phyloP scores from a whole-genome alignment of 2,329 filamentous ascomycete species.

The Orbilia brochopaga region DNA sequence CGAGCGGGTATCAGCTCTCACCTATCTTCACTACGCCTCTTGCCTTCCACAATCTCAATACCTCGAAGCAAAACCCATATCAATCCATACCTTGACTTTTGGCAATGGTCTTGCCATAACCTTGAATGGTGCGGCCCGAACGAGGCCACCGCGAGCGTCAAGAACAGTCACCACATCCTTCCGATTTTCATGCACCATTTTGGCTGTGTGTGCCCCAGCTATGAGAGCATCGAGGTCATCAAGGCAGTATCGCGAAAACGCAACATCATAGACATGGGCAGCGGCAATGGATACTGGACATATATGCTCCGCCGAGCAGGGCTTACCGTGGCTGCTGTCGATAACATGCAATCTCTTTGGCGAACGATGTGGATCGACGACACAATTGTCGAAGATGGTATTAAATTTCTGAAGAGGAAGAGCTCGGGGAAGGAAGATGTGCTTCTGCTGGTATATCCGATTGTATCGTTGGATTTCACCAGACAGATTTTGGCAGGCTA shows the following conservation, averaged over 20 bases:
- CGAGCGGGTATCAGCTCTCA: slow-evolving; percentile 63
- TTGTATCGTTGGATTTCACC: slow-evolving; percentile 72
- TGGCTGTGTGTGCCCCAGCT: slow-evolving; percentile 72
- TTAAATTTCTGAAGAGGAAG: slow-evolving; percentile 64
- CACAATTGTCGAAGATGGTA: slow-evolving; percentile 68
- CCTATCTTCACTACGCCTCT: slow-evolving; percentile 65
- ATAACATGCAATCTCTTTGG: slow-evolving; percentile 72
- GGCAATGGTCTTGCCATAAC: slow-evolving; percentile 69
- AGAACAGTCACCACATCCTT: slow-evolving; percentile 70
- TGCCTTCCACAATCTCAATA: slow-evolving; percentile 61
- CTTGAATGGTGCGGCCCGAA: slow-evolving; percentile 71
- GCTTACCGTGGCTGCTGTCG: slow-evolving; percentile 66
- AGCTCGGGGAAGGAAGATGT: slow-evolving; percentile 65
- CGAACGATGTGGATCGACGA: slow-evolving; percentile 72
- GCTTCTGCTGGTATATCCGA: slow-evolving; percentile 74
- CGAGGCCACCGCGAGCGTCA: slow-evolving; percentile 62
- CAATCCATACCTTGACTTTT: slow-evolving; percentile 74
- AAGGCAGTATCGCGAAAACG: slow-evolving; percentile 64
- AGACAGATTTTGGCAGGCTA: slow-evolving; percentile 68
- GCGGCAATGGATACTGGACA: slow-evolving; percentile 77
- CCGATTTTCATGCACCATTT: slow-evolving; percentile 81
- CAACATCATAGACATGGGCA: slow-evolving; percentile 70
- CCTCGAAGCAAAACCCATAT: slow-evolving; percentile 58
- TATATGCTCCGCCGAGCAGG: slow-evolving; percentile 71
- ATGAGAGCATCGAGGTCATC: slow-evolving; percentile 69